Evolutionary conservation across 805 yeast genomes (phyloP), one percentile per base, ranked within the genome.

Genomic region (Ogataea chonburiensis): DNA sequence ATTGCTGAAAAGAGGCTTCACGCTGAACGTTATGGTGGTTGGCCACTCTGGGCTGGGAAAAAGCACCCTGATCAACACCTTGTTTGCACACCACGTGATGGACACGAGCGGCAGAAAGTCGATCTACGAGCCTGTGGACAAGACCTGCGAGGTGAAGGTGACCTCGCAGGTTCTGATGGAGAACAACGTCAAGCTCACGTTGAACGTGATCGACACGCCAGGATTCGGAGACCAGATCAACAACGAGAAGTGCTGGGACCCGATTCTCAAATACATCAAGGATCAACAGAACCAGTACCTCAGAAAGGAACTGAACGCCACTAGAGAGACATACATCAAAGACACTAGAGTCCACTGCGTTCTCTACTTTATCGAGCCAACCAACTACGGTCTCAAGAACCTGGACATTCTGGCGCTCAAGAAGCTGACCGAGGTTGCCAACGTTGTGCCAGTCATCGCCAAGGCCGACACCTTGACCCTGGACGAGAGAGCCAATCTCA

Each of bases 201-300:
- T 93, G 46, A 89, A 87, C 53, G 79, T 93, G 38, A 86, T 93
- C 57, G 98, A 93, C 60, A 93, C 98, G 3, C 98, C 98, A 14
- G 98, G 98, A 11, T 93, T 87, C 69, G 98, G 96, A 24, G 98
- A 93, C 70, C 96, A 86, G 66, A 84, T 93, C 49, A 86, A 88
- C 67, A 89, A 89, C 64, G 94, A 86, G 54, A 85, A 83, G 64
- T 88, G 95, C 64, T 91, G 97, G 96, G 98, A 89, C 53, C 96
- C 96, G 35, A 80, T 89, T 45, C 81, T 89, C 47, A 87, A 86
- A 64, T 89, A 88, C 66, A 86, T 89, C 60, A 89, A 89, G 66
- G 97, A 89, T 64, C 97, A 89, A 66, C 95, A 89, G 62, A 83
- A 94, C 27, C 81, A 81, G 54, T 89, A 85, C 62, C 72, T 89